A percentile compares a stretch with the other conserved stretches of the same genome.
Conservation (phyloP, 805 yeast species). For the Schwanniomyces pseudopolymorphus region DNA sequence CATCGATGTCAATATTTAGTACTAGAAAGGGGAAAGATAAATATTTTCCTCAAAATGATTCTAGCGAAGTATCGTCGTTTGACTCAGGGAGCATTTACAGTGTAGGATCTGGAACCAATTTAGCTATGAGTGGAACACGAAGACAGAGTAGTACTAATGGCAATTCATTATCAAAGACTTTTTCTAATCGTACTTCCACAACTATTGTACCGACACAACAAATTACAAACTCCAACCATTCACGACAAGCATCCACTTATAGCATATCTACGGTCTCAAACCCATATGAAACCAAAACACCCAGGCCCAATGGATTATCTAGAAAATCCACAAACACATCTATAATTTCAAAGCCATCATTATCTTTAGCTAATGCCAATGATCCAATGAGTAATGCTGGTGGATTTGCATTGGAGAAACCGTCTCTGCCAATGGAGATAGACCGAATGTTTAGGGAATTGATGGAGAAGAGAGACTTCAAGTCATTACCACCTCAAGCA, state of each 20-base stretch:
- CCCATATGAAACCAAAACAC: slow-evolving; percentile 29
- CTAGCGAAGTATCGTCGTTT: slow-evolving; percentile 29
- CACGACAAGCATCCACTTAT: slow-evolving; percentile 41
- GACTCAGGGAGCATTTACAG: slow-evolving; percentile 33
- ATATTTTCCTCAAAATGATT: slow-evolving; percentile 10
- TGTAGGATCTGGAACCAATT: slow-evolving; percentile 15
- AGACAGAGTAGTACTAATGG: slow-evolving; percentile 11
- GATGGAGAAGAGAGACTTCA: slow-evolving; percentile 81
- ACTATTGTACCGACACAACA: slow-evolving; percentile 30
- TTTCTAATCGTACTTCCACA: slow-evolving; percentile 14
- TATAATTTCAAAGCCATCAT: slow-evolving; percentile 27
- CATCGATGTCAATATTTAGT: slow-evolving; percentile 38
- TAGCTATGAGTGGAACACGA: slow-evolving; percentile 2
- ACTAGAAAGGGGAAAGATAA: slow-evolving; percentile 27
- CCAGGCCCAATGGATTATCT: slow-evolving; percentile 12
- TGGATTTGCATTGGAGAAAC: slow-evolving; percentile 57
- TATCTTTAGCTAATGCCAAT: slow-evolving; percentile 14
- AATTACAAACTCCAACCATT: slow-evolving; percentile 31
- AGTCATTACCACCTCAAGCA: slow-evolving; percentile 66
- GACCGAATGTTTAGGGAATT: slow-evolving; percentile 75
- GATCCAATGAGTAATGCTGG: slow-evolving; percentile 14
- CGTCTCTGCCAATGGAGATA: slow-evolving; percentile 62
- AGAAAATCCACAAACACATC: slow-evolving; percentile 24
- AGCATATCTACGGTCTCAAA: slow-evolving; percentile 29
- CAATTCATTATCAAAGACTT: slow-evolving; percentile 12